Evolutionary conservation across 176 grass and related monocot species (phyloP).

Genomic region (Oryza meyeriana): DNA sequence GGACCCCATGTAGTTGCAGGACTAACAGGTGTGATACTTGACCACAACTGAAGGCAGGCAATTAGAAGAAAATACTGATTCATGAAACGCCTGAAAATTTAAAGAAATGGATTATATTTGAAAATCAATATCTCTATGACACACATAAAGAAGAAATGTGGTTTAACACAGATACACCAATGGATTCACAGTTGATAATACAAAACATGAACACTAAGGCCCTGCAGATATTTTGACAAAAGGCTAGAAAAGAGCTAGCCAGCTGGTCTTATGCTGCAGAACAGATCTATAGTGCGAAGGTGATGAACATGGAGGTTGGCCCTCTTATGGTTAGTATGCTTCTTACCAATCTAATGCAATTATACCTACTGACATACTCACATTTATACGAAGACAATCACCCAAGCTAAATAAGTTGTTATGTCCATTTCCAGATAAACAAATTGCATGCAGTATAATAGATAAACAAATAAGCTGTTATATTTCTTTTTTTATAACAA

Average conservation of each 20-base stretch:
- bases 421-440: not conserved
- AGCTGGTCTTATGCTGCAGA: not conserved
- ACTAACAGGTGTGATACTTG: conserved; percentile 79
- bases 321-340: not conserved
- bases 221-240: conserved; percentile 2
- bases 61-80: conserved; percentile 96
- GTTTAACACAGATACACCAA: not conserved
- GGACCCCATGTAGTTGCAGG: conserved; percentile 92
- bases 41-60: conserved; percentile 90
- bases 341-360: not conserved
- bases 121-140: not conserved
- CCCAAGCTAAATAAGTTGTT: not conserved
- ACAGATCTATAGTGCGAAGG: not conserved
- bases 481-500: no score
- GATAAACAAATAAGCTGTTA: no score
- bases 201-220: conserved; percentile 7
- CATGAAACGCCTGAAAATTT: conserved; percentile 79
- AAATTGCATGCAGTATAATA: not conserved
- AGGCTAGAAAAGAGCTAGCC: conserved; percentile 6
- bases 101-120: conserved; percentile 12
- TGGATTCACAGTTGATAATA: not conserved
- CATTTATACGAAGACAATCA: not conserved
- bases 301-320: not conserved
- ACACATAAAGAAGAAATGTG: not conserved
- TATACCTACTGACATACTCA: not conserved